Base-by-base conservation (phyloP, 2,329 filamentous ascomycete species). In the Sporothrix luriei region DNA sequence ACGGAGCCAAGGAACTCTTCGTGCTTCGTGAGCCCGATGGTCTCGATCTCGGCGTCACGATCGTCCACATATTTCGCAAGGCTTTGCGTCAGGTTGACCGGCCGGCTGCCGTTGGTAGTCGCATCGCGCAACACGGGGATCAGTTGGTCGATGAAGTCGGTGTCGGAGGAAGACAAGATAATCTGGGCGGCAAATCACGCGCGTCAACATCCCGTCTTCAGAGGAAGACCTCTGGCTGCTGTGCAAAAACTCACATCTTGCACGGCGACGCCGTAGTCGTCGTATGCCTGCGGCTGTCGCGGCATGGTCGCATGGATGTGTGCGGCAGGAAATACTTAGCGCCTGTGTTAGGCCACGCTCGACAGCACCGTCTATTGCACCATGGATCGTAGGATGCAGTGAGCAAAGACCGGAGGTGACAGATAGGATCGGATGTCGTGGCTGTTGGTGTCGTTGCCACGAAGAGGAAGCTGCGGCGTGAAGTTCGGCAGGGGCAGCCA, bases 1-100 rank as follows among this genome's bases (percentile, higher is more conserved):
- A 99, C 93, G 0, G 94, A 97, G 73, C 88, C 88, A 46, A 98
- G 90, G 77, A 99, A 99, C 76, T 97, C 95, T 77, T 98, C 94
- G 76, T 99, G 95, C 76, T 97, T 97, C 13, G 92, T 94, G 76
- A 97, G 89, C 75, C 95, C 97, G 75, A 98, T 96, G 26, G 88
- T 88, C 81, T 99, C 95, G 73, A 99, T 98, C 75, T 98, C 94
- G 16, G 87, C 81, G 79, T 99, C 95, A 71, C 94, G 90, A 61
- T 95, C 92, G 74, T 90, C 89, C 46, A 94, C 92, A 79, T 97
- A 96, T 74, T 90, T 88, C 59, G 89, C 88, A 69, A 97, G 84
- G 71, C 91, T 91, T 75, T 94, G 90, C 64, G 93, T 87, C 52
- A 99, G 85, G 70, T 89, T 87, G 51, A 84, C 84, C 7, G 90